These are phyloP conservation scores for Ricinus communis DNA, from an alignment of 345 rosid genomes.

Conservation along the genomic window DNA sequence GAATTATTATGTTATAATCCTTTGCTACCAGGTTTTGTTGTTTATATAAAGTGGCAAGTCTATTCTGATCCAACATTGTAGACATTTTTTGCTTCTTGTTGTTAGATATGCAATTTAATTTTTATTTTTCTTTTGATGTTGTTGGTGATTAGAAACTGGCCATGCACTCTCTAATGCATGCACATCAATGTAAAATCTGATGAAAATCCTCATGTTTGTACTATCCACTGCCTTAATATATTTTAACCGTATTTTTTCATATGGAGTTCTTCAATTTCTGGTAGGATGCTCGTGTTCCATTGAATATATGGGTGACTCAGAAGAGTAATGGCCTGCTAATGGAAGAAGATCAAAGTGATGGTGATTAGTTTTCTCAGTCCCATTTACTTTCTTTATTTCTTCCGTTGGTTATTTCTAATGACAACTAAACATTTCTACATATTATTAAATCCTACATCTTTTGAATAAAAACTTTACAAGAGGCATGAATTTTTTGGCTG, in stretches of 20 bases:
- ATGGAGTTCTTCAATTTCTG: constrained; percentile 14
- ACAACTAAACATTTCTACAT: too few species aligned
- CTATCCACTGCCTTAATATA: not conserved
- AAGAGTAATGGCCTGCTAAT: constrained; percentile 66
- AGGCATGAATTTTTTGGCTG: too few species aligned
- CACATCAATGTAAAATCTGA: not conserved
- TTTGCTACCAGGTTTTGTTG: not conserved
- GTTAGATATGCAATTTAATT: not conserved
- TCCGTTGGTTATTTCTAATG: not conserved
- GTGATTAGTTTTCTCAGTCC: constrained; percentile 35
- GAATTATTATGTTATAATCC: not conserved
- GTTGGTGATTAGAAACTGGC: not conserved
- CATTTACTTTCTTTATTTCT: not conserved
- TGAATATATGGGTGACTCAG: constrained; percentile 83
- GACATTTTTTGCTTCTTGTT: not conserved
- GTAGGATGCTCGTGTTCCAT: constrained; percentile 84
- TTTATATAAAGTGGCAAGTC: not conserved
- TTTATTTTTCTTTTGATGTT: not conserved
- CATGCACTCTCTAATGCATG: not conserved
- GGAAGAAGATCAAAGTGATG: constrained; percentile 74
- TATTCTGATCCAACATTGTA: not conserved
- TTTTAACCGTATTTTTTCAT: not conserved
- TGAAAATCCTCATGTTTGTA: not conserved
- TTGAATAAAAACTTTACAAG: too few species aligned
- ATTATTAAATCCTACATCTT: too few species aligned